Evolutionary conservation across 192 early-diverging fungal genomes (phyloP), one percentile per base, ranked within the genome.

Genomic region (Coemansia sp.): DNA sequence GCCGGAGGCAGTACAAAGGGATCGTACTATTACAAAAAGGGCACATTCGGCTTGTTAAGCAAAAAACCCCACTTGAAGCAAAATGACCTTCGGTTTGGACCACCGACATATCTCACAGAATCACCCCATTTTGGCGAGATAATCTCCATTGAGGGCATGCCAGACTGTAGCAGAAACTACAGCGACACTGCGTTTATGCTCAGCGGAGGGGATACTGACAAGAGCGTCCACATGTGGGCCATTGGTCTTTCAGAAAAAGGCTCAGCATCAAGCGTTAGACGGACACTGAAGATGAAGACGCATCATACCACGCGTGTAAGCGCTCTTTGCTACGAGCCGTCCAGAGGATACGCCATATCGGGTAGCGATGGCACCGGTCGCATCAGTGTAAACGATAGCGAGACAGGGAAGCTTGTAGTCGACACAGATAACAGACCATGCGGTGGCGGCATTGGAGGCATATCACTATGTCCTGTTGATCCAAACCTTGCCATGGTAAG

Each of bases 251-350:
- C 38, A 13, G 23, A 15, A 14, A 22, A 29, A 15, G 56, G 56
- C 11, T 34, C 13, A 6, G 61, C 60, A 19, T 5, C 41, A 10
- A 48, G 14, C 6, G 34, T 22, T 5, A 2, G 27, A 20, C 34
- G 20, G 38, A 53, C 42, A 1, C 65, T 28, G 9, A 34, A 41
- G 30, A 57, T 74, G 34, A 11, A 28, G 1, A 57, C 66, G 19
- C 36, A 25, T n/a, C 72, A 68, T 36, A 66, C 47, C 10, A 58
- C 74, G 31, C 58, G 74, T 2, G 47, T 75, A 5, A 56, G 59
- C 6, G 67, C 74, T 10, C 63, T 75, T 38, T 70, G 63, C 22
- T 65, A 63, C 28, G 74, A 62, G 30, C 55, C 52, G 19, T 15
- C 10, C 7, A 33, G 50, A 29, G 50, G 38, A 30, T 55, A 40